phyloP scores from a whole-genome alignment of 2,329 filamentous ascomycete genomes.

The Scedosporium apiospermum region DNA sequence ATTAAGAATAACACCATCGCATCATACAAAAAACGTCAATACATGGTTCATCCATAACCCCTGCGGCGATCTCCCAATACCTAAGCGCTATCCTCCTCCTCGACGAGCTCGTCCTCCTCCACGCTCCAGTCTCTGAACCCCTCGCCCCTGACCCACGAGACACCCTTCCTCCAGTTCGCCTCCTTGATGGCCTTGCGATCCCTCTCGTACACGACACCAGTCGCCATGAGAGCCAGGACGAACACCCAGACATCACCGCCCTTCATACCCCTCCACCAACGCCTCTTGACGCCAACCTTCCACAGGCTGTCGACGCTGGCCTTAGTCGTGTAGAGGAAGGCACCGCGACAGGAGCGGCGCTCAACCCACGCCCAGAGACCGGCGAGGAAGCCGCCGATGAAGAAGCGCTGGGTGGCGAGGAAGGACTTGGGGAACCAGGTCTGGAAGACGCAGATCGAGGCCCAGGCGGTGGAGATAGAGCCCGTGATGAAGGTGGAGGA shows the following conservation, averaged over 20 bases:
- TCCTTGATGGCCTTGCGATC: constrained; percentile 60
- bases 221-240: constrained; percentile 65
- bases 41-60: too few relatives aligned
- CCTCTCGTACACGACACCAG: constrained; percentile 69
- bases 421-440: constrained; percentile 62
- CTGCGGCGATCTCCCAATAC: not conserved
- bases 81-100: constrained; percentile 14
- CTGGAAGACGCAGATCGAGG: constrained; percentile 82
- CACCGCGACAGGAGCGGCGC: constrained; percentile 49
- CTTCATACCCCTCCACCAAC: constrained; percentile 75
- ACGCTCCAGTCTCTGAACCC: constrained; percentile 61
- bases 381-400: constrained; percentile 76
- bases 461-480: constrained; percentile 81
- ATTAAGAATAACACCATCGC: too few relatives aligned
- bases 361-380: constrained; percentile 80
- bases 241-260: constrained; percentile 82
- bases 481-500: constrained; percentile 68
- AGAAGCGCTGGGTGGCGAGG: constrained; percentile 77
- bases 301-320: constrained; percentile 75
- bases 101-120: constrained; percentile 39
- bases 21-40: too few relatives aligned
- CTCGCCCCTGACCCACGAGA: constrained; percentile 67
- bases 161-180: constrained; percentile 56
- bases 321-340: constrained; percentile 72
- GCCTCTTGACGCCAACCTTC: constrained; percentile 87